A percentile compares a stretch with the other conserved stretches of the same genome.
Conservation (phyloP, 306 rosid genomes). For the Citrullus colocynthis region DNA sequence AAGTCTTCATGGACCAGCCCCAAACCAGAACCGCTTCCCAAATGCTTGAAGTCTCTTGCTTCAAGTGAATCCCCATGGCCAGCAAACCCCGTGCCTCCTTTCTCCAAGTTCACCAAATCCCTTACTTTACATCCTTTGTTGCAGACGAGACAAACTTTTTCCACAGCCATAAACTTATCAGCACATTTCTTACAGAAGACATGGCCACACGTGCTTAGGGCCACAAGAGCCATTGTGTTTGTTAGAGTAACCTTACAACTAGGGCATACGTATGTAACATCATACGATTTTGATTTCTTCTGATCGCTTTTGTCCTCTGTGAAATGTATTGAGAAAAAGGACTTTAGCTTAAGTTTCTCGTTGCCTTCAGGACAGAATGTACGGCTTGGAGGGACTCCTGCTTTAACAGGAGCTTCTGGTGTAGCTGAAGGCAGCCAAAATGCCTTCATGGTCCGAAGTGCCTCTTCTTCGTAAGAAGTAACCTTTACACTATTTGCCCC, state of each 20-base stretch:
- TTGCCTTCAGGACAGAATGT: conserved; percentile 79
- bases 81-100: conserved; percentile 88
- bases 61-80: conserved; percentile 85
- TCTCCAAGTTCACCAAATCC: conserved; percentile 61
- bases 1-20: conserved; percentile 86
- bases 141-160: conserved; percentile 89
- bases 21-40: conserved; percentile 94
- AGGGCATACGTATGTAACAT: conserved; percentile 61
- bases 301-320: conserved; percentile 64
- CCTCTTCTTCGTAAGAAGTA: conserved; percentile 98
- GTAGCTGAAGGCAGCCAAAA: conserved; percentile 99
- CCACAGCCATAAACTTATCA: conserved; percentile 75
- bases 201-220: conserved; percentile 83
- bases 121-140: conserved; percentile 70
- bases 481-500: conserved; percentile 97
- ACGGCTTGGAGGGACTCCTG: conserved; percentile 54
- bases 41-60: conserved; percentile 86
- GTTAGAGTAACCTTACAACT: conserved; percentile 93
- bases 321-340: conserved; percentile 62
- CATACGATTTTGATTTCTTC: conserved; percentile 49
- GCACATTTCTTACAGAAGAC: conserved; percentile 90
- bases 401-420: conserved; percentile 78
- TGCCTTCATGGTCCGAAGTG: conserved; percentile 97
- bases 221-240: conserved; percentile 72
- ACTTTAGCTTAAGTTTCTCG: conserved; percentile 79